phyloP scores from a whole-genome alignment of 345 rosid genomes.

The Eucalyptus viminalis region DNA sequence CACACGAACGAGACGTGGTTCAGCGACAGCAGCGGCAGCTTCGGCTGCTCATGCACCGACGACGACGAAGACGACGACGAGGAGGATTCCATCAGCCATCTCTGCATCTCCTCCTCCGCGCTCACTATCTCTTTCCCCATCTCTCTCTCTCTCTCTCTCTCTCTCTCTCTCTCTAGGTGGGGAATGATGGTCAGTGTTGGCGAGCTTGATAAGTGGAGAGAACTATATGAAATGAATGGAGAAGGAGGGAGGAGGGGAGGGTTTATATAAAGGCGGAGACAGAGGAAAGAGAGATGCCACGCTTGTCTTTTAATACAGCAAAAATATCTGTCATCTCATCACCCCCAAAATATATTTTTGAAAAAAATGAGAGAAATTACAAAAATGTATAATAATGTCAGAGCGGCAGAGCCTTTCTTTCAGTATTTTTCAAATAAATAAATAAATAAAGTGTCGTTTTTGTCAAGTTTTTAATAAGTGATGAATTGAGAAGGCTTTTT shows the following conservation, averaged over 20 bases:
- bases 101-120: slow-evolving; percentile 14
- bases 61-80: background rate
- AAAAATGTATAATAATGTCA: background rate
- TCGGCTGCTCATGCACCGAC: background rate
- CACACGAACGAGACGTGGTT: slow-evolving; percentile 38
- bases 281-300: accelerated
- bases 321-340: background rate
- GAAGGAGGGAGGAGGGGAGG: background rate
- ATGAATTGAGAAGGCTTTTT: background rate
- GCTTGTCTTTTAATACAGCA: background rate
- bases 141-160: background rate
- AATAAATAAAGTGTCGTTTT: background rate
- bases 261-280: background rate
- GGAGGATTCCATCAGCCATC: background rate
- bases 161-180: background rate
- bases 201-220: background rate
- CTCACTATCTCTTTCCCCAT: slow-evolving; percentile 10
- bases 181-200: background rate
- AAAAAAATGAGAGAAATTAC: background rate
- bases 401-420: background rate
- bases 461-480: background rate
- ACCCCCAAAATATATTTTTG: no score
- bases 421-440: background rate
- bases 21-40: slow-evolving; percentile 16
- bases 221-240: background rate